Evolutionary conservation across 1,139 yeast species (phyloP), one percentile per base, ranked within the genome.

Genomic region (Suhomyces chickasaworum): DNA sequence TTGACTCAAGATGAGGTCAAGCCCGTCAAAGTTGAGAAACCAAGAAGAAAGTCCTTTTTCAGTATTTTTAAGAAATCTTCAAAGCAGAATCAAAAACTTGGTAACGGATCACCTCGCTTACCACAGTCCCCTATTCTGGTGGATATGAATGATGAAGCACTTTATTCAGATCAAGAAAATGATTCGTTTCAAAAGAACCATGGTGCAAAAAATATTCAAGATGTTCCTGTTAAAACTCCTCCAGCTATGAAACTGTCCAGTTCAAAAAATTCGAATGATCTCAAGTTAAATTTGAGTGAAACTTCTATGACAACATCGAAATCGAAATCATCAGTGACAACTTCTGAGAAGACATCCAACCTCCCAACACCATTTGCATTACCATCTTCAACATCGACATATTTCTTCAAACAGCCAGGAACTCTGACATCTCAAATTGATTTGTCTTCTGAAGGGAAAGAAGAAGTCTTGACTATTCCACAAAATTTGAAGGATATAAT

Each of bases 351-450:
- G 18, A 21, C 43, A 12, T 50, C 71, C 31, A 53, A 60, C 8
- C 50, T 60, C 37, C 78, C 69, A 2, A 60, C 72, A 20, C 74
- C 79, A 7, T 74, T 74, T 62, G 78, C 78, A 8, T 65, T 74
- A 51, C 79, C 79, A 3, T 69, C 76, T 1, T 73, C 78, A 2
- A 71, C 78, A 0, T 73, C 78, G 0, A 67, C 66, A 17, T 63
- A 70, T 42, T 73, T 72, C 53, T 73, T 73, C 60, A 71, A 70
- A 55, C 44, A 52, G 37, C 15, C 54, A 63, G 7, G 47, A 45
- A 17, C 27, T 39, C 27, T 48, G 44, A 32, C 38, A 39, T 41
- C 44, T 13, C 13, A 51, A 23, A 15, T 42, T 34, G 8, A 39
- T 31, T n/a, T 42, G 18, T 40, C 45, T 2, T 21, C 48, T 1